phyloP scores from a whole-genome alignment of 805 yeast species.

The Metschnikowia gelsemii region DNA sequence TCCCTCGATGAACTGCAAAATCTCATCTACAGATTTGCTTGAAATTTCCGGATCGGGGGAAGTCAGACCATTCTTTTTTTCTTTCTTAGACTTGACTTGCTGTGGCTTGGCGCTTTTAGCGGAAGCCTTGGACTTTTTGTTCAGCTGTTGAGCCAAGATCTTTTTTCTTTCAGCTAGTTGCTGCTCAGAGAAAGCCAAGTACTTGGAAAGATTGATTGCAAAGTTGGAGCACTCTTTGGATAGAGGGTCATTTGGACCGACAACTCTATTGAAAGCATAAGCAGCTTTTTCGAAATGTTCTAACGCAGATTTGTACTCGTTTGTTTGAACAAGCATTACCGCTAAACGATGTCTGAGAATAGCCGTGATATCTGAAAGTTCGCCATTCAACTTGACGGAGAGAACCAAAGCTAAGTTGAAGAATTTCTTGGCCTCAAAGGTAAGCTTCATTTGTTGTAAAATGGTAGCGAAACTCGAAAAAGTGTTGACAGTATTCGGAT shows the following conservation, averaged over 20 bases:
- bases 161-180: slow-evolving; percentile 35
- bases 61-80: slow-evolving; percentile 14
- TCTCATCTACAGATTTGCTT: slow-evolving; percentile 66
- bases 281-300: slow-evolving; percentile 57
- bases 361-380: slow-evolving; percentile 59
- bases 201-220: slow-evolving; percentile 54
- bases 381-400: slow-evolving; percentile 54
- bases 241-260: slow-evolving; percentile 67
- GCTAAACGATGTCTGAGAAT: slow-evolving; percentile 63
- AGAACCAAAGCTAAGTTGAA: slow-evolving; percentile 53
- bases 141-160: slow-evolving; percentile 19
- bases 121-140: slow-evolving; percentile 24
- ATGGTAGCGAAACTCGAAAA: slow-evolving; percentile 59
- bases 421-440: slow-evolving; percentile 49
- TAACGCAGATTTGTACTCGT: slow-evolving; percentile 56
- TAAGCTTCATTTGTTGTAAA: slow-evolving; percentile 53
- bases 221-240: slow-evolving; percentile 70
- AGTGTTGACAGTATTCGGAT: slow-evolving; percentile 69
- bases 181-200: slow-evolving; percentile 46
- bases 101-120: slow-evolving; percentile 17
- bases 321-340: slow-evolving; percentile 47
- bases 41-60: slow-evolving; percentile 55
- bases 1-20: slow-evolving; percentile 71
- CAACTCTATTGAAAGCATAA: slow-evolving; percentile 50
- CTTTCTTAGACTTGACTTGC: slow-evolving; percentile 22